phyloP scores from a whole-genome alignment of 768 basidiomycete species.

The Rhodotorula taiwanensis region DNA sequence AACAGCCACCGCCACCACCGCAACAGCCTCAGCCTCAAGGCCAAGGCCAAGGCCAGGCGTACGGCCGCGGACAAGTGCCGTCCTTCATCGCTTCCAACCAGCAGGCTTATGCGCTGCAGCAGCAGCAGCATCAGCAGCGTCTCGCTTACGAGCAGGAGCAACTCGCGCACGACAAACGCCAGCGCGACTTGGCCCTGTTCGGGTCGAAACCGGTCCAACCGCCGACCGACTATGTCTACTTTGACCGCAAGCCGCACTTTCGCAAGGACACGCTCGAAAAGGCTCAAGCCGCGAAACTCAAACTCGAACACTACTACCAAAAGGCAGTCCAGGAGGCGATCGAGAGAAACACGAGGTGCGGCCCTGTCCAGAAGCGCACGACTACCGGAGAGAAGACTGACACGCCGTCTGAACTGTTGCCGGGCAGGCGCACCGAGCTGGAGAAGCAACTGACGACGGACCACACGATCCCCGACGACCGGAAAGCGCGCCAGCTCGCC shows the following conservation, averaged over 20 bases:
- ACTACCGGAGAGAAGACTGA: too few species aligned
- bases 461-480: slow-evolving; percentile 65
- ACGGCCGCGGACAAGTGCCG: neutral
- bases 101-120: neutral
- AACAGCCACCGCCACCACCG: neutral
- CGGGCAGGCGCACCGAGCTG: slow-evolving; percentile 70
- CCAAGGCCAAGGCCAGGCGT: neutral
- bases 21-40: neutral
- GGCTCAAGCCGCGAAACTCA: slow-evolving; percentile 70
- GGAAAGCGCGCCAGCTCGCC: slow-evolving; percentile 73
- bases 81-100: slow-evolving; percentile 14
- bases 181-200: slow-evolving; percentile 16
- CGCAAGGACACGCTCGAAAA: slow-evolving; percentile 70
- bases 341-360: slow-evolving; percentile 79
- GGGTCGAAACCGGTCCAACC: slow-evolving; percentile 11
- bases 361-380: neutral
- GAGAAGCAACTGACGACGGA: slow-evolving; percentile 72
- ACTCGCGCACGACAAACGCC: slow-evolving; percentile 24
- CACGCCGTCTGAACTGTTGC: too few species aligned
- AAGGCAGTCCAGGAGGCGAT: slow-evolving; percentile 92
- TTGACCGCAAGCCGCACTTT: slow-evolving; percentile 72
- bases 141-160: slow-evolving; percentile 33
- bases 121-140: slow-evolving; percentile 42
- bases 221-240: slow-evolving; percentile 57
- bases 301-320: slow-evolving; percentile 94